Percentiles rank a stretch among this genome's conserved stretches.
phyloP scores from a whole-genome alignment of 306 rosid species.

The Vicia faba region DNA sequence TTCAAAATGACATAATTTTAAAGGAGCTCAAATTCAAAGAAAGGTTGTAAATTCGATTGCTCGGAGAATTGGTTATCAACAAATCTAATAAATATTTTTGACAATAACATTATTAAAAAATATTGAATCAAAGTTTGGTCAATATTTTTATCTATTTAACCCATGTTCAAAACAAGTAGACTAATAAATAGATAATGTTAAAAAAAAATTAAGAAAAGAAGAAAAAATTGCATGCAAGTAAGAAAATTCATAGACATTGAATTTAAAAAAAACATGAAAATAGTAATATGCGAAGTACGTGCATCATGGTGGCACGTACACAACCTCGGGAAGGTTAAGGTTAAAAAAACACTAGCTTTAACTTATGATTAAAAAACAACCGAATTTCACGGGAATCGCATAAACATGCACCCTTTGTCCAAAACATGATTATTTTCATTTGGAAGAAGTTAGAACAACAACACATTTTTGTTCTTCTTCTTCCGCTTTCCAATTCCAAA shows the following conservation, averaged over 20 bases:
- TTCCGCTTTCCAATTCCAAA: background rate
- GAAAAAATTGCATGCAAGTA: background rate
- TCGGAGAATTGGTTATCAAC: too few relatives aligned
- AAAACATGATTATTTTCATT: constrained; percentile 23
- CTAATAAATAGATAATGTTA: too few relatives aligned
- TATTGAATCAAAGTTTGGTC: too few relatives aligned
- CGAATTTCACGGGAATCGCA: constrained; percentile 33
- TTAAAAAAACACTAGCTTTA: background rate
- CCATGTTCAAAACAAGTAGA: too few relatives aligned
- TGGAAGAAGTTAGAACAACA: constrained; percentile 28
- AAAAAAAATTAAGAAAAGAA: too few relatives aligned
- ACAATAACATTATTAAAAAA: too few relatives aligned
- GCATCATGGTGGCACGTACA: constrained; percentile 29
- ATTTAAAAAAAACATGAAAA: background rate
- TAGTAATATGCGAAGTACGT: constrained; percentile 25
- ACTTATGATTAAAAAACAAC: background rate
- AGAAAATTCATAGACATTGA: constrained; percentile 2
- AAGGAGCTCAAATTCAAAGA: too few relatives aligned
- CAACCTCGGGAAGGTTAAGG: too few relatives aligned
- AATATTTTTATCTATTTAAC: too few relatives aligned
- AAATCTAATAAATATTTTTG: too few relatives aligned
- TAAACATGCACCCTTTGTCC: constrained; percentile 28
- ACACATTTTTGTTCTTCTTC: constrained; percentile 1
- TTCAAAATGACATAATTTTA: too few relatives aligned
- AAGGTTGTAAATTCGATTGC: too few relatives aligned